A percentile compares a stretch with the other conserved stretches of the same genome.
phyloP scores from a whole-genome alignment of 2,329 filamentous ascomycete species.

The Acephala macrosclerotiorum region DNA sequence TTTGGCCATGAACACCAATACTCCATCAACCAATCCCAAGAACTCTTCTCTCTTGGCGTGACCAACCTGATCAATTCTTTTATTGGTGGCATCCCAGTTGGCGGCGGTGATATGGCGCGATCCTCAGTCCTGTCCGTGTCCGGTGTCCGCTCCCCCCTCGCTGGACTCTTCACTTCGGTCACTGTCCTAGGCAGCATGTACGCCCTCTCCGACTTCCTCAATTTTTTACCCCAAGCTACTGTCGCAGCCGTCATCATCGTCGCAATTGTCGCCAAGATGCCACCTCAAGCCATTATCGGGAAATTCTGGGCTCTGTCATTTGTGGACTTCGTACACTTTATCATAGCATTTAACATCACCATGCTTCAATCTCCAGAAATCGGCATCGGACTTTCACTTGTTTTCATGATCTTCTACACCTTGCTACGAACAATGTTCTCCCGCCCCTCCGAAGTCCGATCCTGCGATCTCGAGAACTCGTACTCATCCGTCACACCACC shows the following conservation, averaged over 20 bases:
- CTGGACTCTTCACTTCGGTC: slow-evolving; percentile 65
- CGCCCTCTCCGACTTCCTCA: slow-evolving; percentile 65
- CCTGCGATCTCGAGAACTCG: slow-evolving; percentile 28
- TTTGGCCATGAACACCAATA: slow-evolving; percentile 70
- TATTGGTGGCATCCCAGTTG: slow-evolving; percentile 67
- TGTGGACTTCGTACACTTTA: slow-evolving; percentile 68
- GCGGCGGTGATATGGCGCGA: slow-evolving; percentile 69
- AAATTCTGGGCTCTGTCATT: slow-evolving; percentile 70
- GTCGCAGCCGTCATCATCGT: slow-evolving; percentile 65
- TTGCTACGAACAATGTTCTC: slow-evolving; percentile 34
- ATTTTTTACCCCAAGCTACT: slow-evolving; percentile 73
- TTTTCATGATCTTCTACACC: slow-evolving; percentile 31
- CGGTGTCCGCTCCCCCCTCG: slow-evolving; percentile 66
- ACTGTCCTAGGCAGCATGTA: slow-evolving; percentile 69
- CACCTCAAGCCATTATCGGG: slow-evolving; percentile 48
- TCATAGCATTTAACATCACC: slow-evolving; percentile 70
- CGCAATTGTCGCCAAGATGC: slow-evolving; percentile 47
- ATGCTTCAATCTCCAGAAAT: slow-evolving; percentile 67
- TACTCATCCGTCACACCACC: slow-evolving; percentile 22
- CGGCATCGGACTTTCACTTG: slow-evolving; percentile 46
- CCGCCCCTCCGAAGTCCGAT: slow-evolving; percentile 14
- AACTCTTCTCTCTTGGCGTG: slow-evolving; percentile 68
- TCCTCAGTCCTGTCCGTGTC: slow-evolving; percentile 72
- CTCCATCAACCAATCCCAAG: slow-evolving; percentile 68
- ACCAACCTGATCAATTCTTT: slow-evolving; percentile 70